A percentile compares a stretch with the other conserved stretches of the same genome.
Evolutionary conservation across 306 rosid genomes (phyloP).

Genomic region (Potentilla sterilis): DNA sequence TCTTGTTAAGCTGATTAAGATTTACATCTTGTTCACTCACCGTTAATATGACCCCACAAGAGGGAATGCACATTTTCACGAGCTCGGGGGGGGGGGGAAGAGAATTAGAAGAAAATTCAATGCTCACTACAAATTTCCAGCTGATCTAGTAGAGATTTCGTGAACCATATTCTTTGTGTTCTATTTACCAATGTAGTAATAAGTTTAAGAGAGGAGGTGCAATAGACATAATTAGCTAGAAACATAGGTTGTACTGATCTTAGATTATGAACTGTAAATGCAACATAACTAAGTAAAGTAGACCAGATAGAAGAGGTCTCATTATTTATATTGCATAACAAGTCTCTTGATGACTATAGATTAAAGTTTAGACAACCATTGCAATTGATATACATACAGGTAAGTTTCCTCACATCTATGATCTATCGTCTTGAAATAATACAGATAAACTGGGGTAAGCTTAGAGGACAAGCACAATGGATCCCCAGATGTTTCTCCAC

Average conservation of each 20-base stretch:
- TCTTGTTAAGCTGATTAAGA: too few species aligned
- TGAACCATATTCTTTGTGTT: too few species aligned
- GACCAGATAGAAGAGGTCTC: neutral
- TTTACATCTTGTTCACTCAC: too few species aligned
- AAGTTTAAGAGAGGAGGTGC: neutral
- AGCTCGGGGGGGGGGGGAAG: too few species aligned
- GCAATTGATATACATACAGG: neutral
- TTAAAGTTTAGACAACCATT: neutral
- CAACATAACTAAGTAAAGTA: neutral
- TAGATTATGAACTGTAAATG: neutral
- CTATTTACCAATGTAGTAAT: neutral
- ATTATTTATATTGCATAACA: neutral
- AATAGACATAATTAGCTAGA: neutral
- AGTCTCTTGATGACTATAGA: neutral
- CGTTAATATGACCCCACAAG: too few species aligned
- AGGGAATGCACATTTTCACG: too few species aligned
- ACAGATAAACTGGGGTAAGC: neutral
- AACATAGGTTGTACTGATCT: neutral
- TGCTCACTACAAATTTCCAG: neutral
- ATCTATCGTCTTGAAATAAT: neutral
- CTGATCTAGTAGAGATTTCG: neutral
- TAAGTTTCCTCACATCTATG: neutral
- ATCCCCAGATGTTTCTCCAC: conserved; percentile 74
- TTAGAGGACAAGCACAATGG: conserved; percentile 71
- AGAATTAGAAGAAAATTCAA: too few species aligned